Conservation (phyloP, 805 yeast species). For the Spathaspora gorwiae region DNA sequence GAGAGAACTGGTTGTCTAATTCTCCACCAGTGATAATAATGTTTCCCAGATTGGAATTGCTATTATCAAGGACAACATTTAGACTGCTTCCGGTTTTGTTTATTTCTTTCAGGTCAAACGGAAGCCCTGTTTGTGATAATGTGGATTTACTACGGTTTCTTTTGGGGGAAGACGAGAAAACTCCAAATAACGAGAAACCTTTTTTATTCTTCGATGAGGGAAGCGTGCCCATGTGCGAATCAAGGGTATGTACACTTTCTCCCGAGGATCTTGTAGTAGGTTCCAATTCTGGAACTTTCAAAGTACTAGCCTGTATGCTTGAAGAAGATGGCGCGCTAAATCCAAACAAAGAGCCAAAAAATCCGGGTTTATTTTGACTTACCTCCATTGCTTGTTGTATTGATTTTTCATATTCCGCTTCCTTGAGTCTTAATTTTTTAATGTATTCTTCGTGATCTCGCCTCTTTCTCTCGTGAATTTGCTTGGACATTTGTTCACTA, state of each 20-base stretch:
- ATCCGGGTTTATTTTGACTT: neutral
- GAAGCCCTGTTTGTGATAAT: slow-evolving; percentile 1
- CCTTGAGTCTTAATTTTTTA: slow-evolving; percentile 30
- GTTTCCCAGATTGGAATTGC: neutral
- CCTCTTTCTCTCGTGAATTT: slow-evolving; percentile 35
- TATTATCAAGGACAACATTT: neutral
- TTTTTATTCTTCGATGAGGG: neutral
- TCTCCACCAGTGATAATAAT: neutral
- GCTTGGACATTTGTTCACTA: slow-evolving; percentile 29
- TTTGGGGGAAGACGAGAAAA: neutral
- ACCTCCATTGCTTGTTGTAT: neutral
- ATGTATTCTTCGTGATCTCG: slow-evolving; percentile 37
- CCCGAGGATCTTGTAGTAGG: neutral
- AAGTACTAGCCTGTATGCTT: neutral
- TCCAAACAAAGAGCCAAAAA: neutral
- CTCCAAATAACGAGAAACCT: slow-evolving; percentile 2
- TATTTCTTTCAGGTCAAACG: neutral
- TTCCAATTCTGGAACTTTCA: neutral
- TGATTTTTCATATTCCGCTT: slow-evolving; percentile 26
- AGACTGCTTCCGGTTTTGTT: neutral
- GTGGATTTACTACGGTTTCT: slow-evolving; percentile 1
- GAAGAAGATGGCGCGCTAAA: neutral
- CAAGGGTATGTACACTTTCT: slow-evolving; percentile 2
- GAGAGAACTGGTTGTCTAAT: neutral
- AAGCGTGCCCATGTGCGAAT: slow-evolving; percentile 1